phyloP scores from a whole-genome alignment of 2,329 filamentous ascomycete species.

The Aspergillus brunneoviolaceus region DNA sequence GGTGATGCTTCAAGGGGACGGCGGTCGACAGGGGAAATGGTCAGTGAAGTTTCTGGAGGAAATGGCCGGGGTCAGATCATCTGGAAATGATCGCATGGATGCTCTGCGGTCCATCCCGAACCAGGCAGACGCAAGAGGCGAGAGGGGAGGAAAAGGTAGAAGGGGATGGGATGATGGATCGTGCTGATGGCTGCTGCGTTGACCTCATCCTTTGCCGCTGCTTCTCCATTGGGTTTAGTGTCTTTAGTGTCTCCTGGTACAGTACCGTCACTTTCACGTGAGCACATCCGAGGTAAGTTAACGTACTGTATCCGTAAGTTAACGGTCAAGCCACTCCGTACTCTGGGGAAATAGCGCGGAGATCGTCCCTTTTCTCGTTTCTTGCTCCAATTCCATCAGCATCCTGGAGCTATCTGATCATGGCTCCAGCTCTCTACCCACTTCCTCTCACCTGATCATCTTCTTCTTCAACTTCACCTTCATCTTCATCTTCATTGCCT shows the following conservation, averaged over 20 bases:
- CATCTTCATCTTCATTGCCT: background rate
- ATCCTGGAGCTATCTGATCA: background rate
- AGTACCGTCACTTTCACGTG: conserved; percentile 12
- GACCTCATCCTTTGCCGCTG: conserved; percentile 10
- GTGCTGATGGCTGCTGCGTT: conserved; percentile 27
- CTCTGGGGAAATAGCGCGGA: conserved; percentile 29
- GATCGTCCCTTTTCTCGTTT: background rate
- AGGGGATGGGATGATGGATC: background rate
- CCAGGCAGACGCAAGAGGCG: background rate
- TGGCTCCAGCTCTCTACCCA: background rate
- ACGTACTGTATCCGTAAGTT: no score
- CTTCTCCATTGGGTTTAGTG: no score
- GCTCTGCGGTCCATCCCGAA: background rate
- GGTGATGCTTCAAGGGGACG: background rate
- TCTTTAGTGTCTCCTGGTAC: no score
- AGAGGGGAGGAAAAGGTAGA: background rate
- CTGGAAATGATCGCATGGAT: background rate
- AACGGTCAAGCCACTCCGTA: no score
- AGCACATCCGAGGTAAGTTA: conserved; percentile 24
- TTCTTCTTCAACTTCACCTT: no score
- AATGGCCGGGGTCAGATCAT: background rate
- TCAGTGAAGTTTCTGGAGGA: background rate
- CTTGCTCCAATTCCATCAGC: background rate
- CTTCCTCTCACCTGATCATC: background rate
- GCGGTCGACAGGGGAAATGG: background rate